Evolutionary conservation across 164 flowering plant genomes (phyloP), one percentile per base, ranked within the genome.

Genomic region (Hamamelis virginiana): DNA sequence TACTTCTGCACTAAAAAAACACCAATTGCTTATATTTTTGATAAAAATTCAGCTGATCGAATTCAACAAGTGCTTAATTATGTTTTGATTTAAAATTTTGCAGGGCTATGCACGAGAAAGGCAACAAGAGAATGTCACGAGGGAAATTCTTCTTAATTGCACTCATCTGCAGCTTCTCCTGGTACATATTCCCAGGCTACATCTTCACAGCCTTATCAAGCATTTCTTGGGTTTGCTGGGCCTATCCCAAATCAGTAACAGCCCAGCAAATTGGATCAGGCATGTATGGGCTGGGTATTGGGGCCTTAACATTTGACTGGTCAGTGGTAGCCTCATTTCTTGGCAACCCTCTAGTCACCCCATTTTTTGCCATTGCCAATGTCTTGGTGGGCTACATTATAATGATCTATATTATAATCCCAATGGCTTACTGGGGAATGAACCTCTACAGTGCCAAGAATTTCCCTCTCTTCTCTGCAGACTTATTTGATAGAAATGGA

Each of bases 211-310:
- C 81, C 3, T 33, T 86, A 9, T 50, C 76, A 25, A 76, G 60
- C 60, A 68, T 88, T 8, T 82, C 90, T 0, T 71, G 82, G 73
- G 76, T 89, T 9, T 87, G 94, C 72, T 81, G 79, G 83, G 74
- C 63, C 4, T 87, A 73, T 51, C 82, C 85, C 15, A 76, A 82
- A 4, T 85, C 91, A 1, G 78, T 85, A 6, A 81, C 82, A 1
- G 87, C 86, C 38, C 94, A 89, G 16, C 87, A 85, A 59, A 61
- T 89, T 4, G 90, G 90, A 0, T 86, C 93, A 5, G 90, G 90
- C n/a, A 62, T 80, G 74, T 1, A 33, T 0, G 94, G 94, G 6
- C 83, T 89, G 3, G 94, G 91, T 0, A 27, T 89, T 13, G 85
- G 81, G 3, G 57, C 94, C 44, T 70, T 89, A 18, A 66, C 84